Base-by-base conservation (phyloP, 2,329 filamentous ascomycete genomes). In the Penicillium expansum region DNA sequence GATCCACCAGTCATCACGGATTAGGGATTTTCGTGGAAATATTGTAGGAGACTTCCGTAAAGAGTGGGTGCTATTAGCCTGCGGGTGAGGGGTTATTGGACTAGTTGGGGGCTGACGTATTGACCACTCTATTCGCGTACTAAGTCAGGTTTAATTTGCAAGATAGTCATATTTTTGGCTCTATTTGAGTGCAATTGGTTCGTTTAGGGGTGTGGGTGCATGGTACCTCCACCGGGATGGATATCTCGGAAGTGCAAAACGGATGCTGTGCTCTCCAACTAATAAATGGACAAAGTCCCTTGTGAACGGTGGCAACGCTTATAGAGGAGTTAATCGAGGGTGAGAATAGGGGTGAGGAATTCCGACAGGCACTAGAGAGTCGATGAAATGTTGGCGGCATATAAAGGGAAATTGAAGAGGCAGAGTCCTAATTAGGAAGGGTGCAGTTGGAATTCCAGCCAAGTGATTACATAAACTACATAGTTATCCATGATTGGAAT, bases 1-100 rank as follows among this genome's bases (percentile, higher is more conserved):
- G 72, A 65, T 35, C 57, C 24, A 22, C 57, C 42, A 16, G 56
- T 53, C 67, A 70, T 71, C 4, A 3, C 51, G 16, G 39, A 20
- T 43, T 29, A 22, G 10, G 16, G 24, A 35, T 30, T 11, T 18
- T 22, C 3, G n/a, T 44, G 18, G 8, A 20, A n/a, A 20, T 18
- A 20, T 32, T 10, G 27, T 32, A 3, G 5, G 27, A 32, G n/a
- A 30, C n/a, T n/a, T 27, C 10, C 0, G 11, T 8, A 22, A 35
- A n/a, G 14, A 18, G 9, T 5, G 14, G 14, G 9, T 5, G 8
- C 13, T 9, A 24, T 24, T 24, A 24, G n/a, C n/a, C n/a, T n/a
- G n/a, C n/a, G n/a, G n/a, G 51, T 45, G 62, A 55, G 59, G 62
- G 62, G 61, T 32, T 54, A 51, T 62, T 59, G 61, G n/a, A n/a